phyloP scores from a whole-genome alignment of 2,329 filamentous ascomycete genomes.

The Fusarium sp. region DNA sequence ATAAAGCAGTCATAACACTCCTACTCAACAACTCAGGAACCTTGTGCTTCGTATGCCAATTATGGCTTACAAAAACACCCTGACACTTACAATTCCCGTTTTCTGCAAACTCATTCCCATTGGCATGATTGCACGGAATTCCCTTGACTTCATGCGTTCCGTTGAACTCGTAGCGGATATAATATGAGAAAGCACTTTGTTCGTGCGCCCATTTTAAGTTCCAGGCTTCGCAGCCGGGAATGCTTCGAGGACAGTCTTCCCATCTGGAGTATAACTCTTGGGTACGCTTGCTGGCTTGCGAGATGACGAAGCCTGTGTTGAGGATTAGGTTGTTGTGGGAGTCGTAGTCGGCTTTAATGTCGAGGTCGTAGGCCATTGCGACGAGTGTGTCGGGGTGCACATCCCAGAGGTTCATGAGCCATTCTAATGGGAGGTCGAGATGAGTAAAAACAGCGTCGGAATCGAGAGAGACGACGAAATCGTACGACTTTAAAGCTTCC shows the following conservation, averaged over 20 bases:
- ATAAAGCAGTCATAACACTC: conserved; percentile 21
- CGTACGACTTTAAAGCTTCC: conserved; percentile 54
- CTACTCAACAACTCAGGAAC: conserved; percentile 18
- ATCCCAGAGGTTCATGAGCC: conserved; percentile 61
- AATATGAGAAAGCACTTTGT: conserved; percentile 15
- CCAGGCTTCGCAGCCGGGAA: conserved; percentile 10
- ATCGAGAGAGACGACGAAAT: conserved; percentile 59
- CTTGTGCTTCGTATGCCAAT: conserved; percentile 20
- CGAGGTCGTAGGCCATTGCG: conserved; percentile 60
- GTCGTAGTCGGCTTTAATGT: conserved; percentile 53
- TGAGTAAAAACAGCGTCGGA: conserved; percentile 57
- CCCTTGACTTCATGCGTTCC: conserved; percentile 7
- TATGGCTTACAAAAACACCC: conserved; percentile 17
- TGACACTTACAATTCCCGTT: conserved; percentile 9
- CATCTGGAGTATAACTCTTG: conserved; percentile 37
- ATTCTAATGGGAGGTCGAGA: conserved; percentile 59
- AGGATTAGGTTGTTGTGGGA: conserved; percentile 39
- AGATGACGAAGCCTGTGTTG: conserved; percentile 42
- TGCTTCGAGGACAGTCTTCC: conserved; percentile 24
- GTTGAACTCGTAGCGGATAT: conserved; percentile 22
- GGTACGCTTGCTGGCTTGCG: conserved; percentile 40
- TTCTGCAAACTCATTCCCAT: background rate
- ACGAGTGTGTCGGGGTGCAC: conserved; percentile 54
- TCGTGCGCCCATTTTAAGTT: conserved; percentile 17
- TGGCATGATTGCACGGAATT: conserved; percentile 16